phyloP scores from a whole-genome alignment of 768 basidiomycete genomes.

The Lentinula sp. region DNA sequence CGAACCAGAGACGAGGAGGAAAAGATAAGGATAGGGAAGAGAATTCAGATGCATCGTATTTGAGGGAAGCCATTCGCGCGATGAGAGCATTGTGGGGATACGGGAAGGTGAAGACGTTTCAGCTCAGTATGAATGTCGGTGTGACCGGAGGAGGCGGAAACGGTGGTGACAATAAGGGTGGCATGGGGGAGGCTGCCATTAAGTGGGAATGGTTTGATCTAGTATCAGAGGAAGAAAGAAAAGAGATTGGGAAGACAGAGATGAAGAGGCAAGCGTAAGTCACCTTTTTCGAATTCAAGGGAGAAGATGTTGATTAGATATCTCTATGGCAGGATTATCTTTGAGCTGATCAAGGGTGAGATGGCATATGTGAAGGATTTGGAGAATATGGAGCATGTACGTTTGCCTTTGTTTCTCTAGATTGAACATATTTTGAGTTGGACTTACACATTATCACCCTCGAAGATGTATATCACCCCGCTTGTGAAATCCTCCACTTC shows the following conservation, averaged over 20 bases:
- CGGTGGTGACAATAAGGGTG: background rate
- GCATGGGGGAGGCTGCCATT: conserved; percentile 34
- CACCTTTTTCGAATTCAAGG: background rate
- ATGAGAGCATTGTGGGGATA: conserved; percentile 79
- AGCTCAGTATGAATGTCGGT: conserved; percentile 81
- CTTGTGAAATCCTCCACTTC: conserved; percentile 68
- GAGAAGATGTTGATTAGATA: background rate
- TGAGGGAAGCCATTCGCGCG: conserved; percentile 77
- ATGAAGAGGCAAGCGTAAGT: conserved; percentile 80
- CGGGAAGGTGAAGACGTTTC: conserved; percentile 84
- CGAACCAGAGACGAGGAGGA: background rate
- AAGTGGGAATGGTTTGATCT: conserved; percentile 93
- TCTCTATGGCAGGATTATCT: conserved; percentile 60
- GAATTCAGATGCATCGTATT: conserved; percentile 78
- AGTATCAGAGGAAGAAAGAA: conserved; percentile 60
- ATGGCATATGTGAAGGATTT: conserved; percentile 93
- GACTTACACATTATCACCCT: background rate
- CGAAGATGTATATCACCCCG: conserved; percentile 77
- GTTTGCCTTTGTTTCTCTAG: conserved; percentile 13
- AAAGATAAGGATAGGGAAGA: conserved; percentile 31
- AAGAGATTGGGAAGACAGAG: conserved; percentile 63
- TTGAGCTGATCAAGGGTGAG: conserved; percentile 91
- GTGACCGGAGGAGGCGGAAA: background rate
- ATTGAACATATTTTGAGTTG: background rate
- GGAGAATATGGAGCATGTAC: conserved; percentile 74